Conservation (phyloP, 371 early-diverging fungal species). For the Rhizopus arrhizus region DNA sequence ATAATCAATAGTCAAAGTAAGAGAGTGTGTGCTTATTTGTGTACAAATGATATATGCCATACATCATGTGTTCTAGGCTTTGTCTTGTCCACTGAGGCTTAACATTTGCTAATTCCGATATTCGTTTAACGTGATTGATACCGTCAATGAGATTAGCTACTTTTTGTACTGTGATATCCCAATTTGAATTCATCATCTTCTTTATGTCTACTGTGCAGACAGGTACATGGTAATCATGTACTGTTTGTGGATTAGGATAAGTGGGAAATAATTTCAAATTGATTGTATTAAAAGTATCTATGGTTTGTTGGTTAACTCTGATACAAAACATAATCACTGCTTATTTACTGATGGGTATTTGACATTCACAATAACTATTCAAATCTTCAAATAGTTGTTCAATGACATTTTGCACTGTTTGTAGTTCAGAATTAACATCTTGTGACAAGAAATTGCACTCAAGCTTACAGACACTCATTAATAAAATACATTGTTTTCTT, state of each 20-base stretch:
- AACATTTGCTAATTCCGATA: constrained; percentile 77
- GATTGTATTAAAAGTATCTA: constrained; percentile 68
- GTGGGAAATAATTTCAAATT: constrained; percentile 86
- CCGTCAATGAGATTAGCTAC: constrained; percentile 74
- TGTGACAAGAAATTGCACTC: constrained; percentile 77
- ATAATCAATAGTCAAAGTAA: background rate
- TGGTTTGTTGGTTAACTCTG: background rate
- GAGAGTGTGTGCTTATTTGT: no score
- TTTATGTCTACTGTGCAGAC: constrained; percentile 72
- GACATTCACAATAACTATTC: constrained; percentile 85
- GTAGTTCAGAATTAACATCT: constrained; percentile 33
- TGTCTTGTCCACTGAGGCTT: constrained; percentile 71
- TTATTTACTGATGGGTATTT: constrained; percentile 78
- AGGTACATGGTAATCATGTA: constrained; percentile 84
- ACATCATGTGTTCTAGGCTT: constrained; percentile 82
- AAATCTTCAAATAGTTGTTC: constrained; percentile 86
- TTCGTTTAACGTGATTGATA: constrained; percentile 70
- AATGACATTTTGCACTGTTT: constrained; percentile 73
- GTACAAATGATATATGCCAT: constrained; percentile 10
- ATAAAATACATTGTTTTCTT: background rate
- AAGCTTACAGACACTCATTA: constrained; percentile 38
- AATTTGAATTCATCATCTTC: constrained; percentile 68
- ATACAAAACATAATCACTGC: background rate
- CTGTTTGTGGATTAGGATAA: constrained; percentile 73
- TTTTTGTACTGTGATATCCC: constrained; percentile 85